Evolutionary conservation across 2,329 filamentous ascomycete genomes (phyloP), one percentile per base, ranked within the genome.

Genomic region (Aspergillus arachidicola): DNA sequence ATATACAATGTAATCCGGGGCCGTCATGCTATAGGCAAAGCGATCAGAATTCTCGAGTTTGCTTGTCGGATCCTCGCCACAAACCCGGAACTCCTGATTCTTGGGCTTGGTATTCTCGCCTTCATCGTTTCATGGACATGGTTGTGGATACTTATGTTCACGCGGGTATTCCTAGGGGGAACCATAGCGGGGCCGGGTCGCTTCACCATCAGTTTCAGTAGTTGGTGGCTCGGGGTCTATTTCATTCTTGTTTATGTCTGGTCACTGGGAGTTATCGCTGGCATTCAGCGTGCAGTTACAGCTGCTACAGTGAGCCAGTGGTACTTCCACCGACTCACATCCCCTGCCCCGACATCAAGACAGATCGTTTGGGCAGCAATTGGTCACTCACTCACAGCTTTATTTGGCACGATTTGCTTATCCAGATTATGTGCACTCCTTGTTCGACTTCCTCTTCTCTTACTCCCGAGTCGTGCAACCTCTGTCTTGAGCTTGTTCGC

Each of bases 121-220:
- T 82, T 89, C 30, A 90, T 96, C 50, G 91, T 97, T 11, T 81
- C 87, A 16, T 98, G 94, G 91, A 97, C 94, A 0, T 99, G 95
- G 95, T 78, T 91, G 7, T 99, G 95, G 95, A 87, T 98, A 69
- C 89, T 89, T 71, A 97, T 99, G 93, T 98, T 99, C 78, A 94
- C 94, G 9, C 87, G 93, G 51, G 89, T 98, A 63, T 99, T 99
- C 77, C 87, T 98, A 63, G 93, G 92, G n/a, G 95, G 95, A 0
- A 91, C 94, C 76, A 88, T 94, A 68, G 88, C 89, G 12, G 75
- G 75, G 28, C 73, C 76, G 64, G 81, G 79, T 64, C 81, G 89
- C 48, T 97, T 96, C 78, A 86, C 96, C 72, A 93, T 98, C 73
- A 91, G 93, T 73, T 82, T 91, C 21, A 93, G 92, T 64, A 97